Evolutionary conservation across 441 rosid genomes (phyloP).

Genomic region (Adansonia madagascariensis): DNA sequence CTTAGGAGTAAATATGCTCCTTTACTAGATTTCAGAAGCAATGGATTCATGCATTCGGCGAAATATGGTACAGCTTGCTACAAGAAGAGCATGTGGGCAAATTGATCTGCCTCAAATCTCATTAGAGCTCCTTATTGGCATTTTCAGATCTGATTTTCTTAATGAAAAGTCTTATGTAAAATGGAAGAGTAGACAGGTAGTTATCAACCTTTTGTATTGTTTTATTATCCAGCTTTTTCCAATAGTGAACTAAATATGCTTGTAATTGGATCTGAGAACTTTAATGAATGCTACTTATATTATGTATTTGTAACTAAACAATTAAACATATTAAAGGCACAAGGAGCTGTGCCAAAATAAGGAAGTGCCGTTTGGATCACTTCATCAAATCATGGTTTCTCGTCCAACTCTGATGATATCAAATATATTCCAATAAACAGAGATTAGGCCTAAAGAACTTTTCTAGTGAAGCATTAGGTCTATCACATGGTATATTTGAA

Average conservation of each 20-base stretch:
- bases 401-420: neutral
- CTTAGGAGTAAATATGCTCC: constrained; percentile 25
- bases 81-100: constrained; percentile 55
- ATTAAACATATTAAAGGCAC: neutral
- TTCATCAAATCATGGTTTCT: neutral
- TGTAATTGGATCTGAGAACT: constrained; percentile 4
- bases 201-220: constrained; percentile 25
- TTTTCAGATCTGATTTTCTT: constrained; percentile 81
- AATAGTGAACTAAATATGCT: constrained; percentile 14
- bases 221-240: constrained; percentile 1
- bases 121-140: constrained; percentile 79
- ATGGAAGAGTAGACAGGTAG: constrained; percentile 96
- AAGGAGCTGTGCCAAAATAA: neutral
- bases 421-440: neutral
- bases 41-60: constrained; percentile 77
- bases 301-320: constrained; percentile 1
- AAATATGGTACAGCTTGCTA: constrained; percentile 73
- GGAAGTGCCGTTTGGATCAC: neutral
- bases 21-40: constrained; percentile 84
- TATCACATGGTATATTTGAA: neutral
- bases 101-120: constrained; percentile 82
- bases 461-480: neutral
- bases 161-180: constrained; percentile 78
- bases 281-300: neutral
- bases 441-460: constrained; percentile 4